Evolutionary conservation across 2,329 filamentous ascomycete genomes (phyloP), one percentile per base, ranked within the genome.

Genomic region (Didymella segeticola): DNA sequence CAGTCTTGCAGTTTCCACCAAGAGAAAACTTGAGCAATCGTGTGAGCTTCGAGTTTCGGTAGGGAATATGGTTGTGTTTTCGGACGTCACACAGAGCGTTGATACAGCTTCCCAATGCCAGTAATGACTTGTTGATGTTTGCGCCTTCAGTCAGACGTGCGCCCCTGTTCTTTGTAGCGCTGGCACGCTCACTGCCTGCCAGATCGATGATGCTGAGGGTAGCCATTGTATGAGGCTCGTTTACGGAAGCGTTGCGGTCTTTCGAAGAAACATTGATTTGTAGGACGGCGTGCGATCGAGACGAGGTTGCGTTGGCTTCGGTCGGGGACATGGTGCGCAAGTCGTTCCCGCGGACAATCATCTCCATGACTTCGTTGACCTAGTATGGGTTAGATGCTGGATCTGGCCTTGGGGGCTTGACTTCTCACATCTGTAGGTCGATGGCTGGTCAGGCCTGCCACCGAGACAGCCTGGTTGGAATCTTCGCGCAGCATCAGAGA

Each of bases 81-180:
- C 91, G 86, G 4, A 90, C 86, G 70, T 99, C 95, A 77, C 95
- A 99, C 14, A 99, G 86, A 5, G 95, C 96, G 68, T 99, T 99
- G 82, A 99, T 99, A 78, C 95, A 99, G 76, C 93, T 93, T 58
- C 95, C 95, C 8, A 99, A 80, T 0, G 95, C 93, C 14, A 99
- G 86, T 2, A 99, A 82, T 1, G 95, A 99, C 72, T 98, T 97
- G 85, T 99, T 99, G 84, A 99, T 99, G 76, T 99, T 99, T 67
- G 95, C 95, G 60, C 95, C 95, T 76, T 99, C 95, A 12, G 93
- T 82, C 30, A 99, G 79, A 30, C 95, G 84, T 72, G 96, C 93
- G 50, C 95, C 95, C 48, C 95, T 83, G 75, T 99, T 99, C 79
- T 97, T 96, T 17, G 95, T 99, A 20, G 93, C 95, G 52, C 93